Percentiles rank a stretch among this genome's conserved stretches.
phyloP scores from a whole-genome alignment of 2,329 filamentous ascomycete genomes.

The Cryphonectria carpinicola region DNA sequence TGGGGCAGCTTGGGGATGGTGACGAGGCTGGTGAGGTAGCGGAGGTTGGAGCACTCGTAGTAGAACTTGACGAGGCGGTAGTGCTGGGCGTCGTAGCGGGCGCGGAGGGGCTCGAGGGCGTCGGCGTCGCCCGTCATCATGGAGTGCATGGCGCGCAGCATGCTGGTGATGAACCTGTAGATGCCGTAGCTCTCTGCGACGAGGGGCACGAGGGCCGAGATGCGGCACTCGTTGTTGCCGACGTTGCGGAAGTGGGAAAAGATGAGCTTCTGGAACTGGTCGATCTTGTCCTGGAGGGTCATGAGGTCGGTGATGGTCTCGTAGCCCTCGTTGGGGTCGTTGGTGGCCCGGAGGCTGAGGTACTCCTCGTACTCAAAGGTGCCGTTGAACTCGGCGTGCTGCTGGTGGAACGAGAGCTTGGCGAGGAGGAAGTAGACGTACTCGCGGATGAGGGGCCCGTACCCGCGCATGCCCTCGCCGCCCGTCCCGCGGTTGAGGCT shows the following conservation, averaged over 20 bases:
- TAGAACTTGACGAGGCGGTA: slow-evolving; percentile 97
- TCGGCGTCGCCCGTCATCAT: slow-evolving; percentile 83
- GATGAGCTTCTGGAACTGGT: slow-evolving; percentile 97
- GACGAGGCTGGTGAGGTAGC: slow-evolving; percentile 94
- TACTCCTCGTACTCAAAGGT: slow-evolving; percentile 99
- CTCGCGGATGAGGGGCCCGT: slow-evolving; percentile 90
- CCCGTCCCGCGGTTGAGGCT: slow-evolving; percentile 79
- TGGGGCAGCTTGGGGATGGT: slow-evolving; percentile 94
- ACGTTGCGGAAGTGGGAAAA: slow-evolving; percentile 94
- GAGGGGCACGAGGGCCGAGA: slow-evolving; percentile 88
- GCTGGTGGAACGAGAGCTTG: slow-evolving; percentile 94
- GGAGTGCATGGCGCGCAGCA: slow-evolving; percentile 96
- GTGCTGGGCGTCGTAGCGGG: slow-evolving; percentile 92
- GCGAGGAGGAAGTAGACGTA: slow-evolving; percentile 95
- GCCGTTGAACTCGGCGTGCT: slow-evolving; percentile 97
- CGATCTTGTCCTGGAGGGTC: slow-evolving; percentile 96
- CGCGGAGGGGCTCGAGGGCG: slow-evolving; percentile 83
- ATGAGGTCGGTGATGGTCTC: slow-evolving; percentile 97
- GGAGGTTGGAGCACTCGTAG: slow-evolving; percentile 97
- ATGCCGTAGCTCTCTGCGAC: slow-evolving; percentile 99
- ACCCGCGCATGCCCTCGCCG: slow-evolving; percentile 84
- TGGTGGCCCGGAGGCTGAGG: slow-evolving; percentile 95
- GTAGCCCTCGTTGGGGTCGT: slow-evolving; percentile 96
- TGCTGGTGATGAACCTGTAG: slow-evolving; percentile 99
- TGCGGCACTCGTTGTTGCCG: slow-evolving; percentile 94